phyloP scores from a whole-genome alignment of 1,284 basidiomycete species.

The Ceratobasidium sp. region DNA sequence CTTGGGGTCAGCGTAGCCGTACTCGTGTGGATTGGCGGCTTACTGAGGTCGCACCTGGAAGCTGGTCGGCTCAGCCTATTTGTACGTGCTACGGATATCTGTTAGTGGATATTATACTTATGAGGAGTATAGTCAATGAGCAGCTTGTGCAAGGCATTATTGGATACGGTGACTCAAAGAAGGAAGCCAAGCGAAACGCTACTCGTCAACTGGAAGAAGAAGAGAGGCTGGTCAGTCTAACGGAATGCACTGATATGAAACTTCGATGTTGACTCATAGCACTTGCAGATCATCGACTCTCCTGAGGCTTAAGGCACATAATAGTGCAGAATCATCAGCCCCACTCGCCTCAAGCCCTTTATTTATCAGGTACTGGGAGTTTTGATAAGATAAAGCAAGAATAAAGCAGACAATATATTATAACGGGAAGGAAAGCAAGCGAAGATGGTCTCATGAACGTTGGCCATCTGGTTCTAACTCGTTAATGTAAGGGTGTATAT shows the following conservation, averaged over 20 bases:
- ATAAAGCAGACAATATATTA: too few relatives aligned
- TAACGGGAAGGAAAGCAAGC: too few relatives aligned
- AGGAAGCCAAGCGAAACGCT: not conserved
- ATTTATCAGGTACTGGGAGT: too few relatives aligned
- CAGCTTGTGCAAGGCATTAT: not conserved
- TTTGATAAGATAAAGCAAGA: too few relatives aligned
- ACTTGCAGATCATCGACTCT: too few relatives aligned
- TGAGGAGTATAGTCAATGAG: not conserved
- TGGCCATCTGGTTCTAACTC: too few relatives aligned
- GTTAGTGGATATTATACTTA: not conserved
- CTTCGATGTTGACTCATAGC: not conserved
- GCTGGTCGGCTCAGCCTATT: not conserved
- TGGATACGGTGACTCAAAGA: not conserved
- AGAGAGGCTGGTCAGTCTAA: constrained; percentile 5
- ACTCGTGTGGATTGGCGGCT: not conserved
- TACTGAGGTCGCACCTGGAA: not conserved
- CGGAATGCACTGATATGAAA: not conserved
- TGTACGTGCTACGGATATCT: not conserved
- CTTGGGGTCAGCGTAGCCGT: constrained; percentile 19
- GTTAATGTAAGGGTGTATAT: too few relatives aligned
- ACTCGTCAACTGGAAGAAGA: not conserved
- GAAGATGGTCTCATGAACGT: too few relatives aligned
- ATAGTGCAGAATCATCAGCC: too few relatives aligned
- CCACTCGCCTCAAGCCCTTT: too few relatives aligned
- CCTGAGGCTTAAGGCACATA: too few relatives aligned